Conservation (phyloP, 768 basidiomycete species). For the Psilocybe cyanescens region DNA sequence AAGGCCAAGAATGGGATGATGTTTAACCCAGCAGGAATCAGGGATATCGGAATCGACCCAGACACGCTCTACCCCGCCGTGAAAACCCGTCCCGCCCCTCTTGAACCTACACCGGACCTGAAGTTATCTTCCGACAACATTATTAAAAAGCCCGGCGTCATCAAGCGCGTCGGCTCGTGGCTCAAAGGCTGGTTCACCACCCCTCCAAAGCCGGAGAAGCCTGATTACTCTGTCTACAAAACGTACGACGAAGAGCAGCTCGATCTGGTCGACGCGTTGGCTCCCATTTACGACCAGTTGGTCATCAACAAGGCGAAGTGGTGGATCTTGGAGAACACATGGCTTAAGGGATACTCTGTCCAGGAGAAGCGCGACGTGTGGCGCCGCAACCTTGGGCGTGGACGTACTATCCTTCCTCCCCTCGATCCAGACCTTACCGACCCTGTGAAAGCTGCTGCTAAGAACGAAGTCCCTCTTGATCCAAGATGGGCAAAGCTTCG, state of each 20-base stretch:
- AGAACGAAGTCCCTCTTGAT: conserved; percentile 1
- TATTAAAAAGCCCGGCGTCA: conserved; percentile 1
- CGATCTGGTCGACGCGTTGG: conserved; percentile 17
- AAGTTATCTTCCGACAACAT: neutral
- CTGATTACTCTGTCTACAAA: neutral
- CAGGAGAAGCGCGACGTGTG: neutral
- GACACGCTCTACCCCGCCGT: conserved; percentile 31
- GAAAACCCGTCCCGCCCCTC: conserved; percentile 10
- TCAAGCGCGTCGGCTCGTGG: neutral
- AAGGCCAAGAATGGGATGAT: conserved; percentile 45
- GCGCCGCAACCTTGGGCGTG: conserved; percentile 8
- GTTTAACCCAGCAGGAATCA: conserved; percentile 38
- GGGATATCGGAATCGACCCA: conserved; percentile 34
- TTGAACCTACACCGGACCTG: neutral
- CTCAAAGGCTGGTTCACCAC: conserved; percentile 4
- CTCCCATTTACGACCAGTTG: conserved; percentile 20
- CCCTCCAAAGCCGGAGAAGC: neutral
- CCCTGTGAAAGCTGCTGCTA: neutral
- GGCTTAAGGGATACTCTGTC: conserved; percentile 11
- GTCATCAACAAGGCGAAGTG: conserved; percentile 8
- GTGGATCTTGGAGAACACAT: conserved; percentile 12
- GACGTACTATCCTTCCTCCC: conserved; percentile 9
- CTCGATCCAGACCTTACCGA: conserved; percentile 3
- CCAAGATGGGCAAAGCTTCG: conserved; percentile 13
- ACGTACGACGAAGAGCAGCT: conserved; percentile 11